Evolutionary conservation across 2,329 filamentous ascomycete genomes (phyloP).

Genomic region (Aspergillus fischeri): DNA sequence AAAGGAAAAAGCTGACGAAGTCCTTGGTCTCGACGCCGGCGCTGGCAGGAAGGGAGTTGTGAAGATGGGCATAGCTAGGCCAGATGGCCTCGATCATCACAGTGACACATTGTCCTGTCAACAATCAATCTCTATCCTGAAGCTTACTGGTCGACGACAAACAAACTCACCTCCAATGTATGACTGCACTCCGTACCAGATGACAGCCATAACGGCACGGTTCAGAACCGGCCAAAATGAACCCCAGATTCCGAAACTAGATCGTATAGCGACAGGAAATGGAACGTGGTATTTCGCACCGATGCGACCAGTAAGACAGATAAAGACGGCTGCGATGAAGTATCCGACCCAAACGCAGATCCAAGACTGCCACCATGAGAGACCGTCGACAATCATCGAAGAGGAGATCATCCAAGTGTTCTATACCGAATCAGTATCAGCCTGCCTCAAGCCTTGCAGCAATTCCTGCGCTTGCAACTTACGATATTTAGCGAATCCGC

Average conservation of each 20-base stretch:
- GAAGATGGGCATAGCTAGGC: slow-evolving; percentile 57
- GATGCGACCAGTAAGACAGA: slow-evolving; percentile 74
- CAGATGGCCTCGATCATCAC: slow-evolving; percentile 87
- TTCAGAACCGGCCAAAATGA: slow-evolving; percentile 86
- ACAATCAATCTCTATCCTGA: not conserved
- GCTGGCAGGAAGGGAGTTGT: slow-evolving; percentile 60
- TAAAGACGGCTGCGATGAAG: slow-evolving; percentile 68
- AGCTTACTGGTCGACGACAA: not conserved
- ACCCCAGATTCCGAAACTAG: slow-evolving; percentile 86
- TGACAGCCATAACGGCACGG: slow-evolving; percentile 77
- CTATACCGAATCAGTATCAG: slow-evolving; percentile 26
- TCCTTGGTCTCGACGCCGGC: slow-evolving; percentile 71
- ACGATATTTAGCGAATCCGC: slow-evolving; percentile 79
- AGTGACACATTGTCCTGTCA: slow-evolving; percentile 68
- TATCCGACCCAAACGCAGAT: slow-evolving; percentile 88
- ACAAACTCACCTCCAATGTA: slow-evolving; percentile 66
- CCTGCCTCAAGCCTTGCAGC: not conserved
- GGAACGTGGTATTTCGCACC: slow-evolving; percentile 85
- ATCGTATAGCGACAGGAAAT: slow-evolving; percentile 74
- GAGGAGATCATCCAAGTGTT: slow-evolving; percentile 94
- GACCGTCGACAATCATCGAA: slow-evolving; percentile 69
- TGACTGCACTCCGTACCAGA: slow-evolving; percentile 72
- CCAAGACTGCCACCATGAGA: slow-evolving; percentile 91
- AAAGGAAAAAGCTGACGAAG: slow-evolving; percentile 80
- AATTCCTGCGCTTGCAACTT: slow-evolving; percentile 14